Evolutionary conservation across 23 red algal genomes (phyloP), one percentile per base, ranked within the genome.

Genomic region (Gracilaria caudata): DNA sequence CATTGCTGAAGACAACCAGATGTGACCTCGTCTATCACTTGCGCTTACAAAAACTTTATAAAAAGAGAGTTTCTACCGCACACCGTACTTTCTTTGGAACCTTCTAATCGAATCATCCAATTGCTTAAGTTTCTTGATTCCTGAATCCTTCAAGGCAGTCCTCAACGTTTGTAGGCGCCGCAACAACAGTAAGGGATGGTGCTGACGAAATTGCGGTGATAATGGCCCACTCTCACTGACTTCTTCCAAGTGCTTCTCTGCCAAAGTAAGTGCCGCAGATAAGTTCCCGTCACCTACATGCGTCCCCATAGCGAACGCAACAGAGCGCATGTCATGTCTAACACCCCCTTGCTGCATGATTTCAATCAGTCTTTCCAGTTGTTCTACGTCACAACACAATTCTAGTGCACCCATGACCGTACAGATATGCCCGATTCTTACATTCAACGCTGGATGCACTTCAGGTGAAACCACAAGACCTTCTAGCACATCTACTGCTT

Each of bases 241-340:
- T 37, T 78, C 57, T 38, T 40, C 30, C 3, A 51, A 44, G 20
- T 79, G 51, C 32, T 75, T 13, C 45, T 72, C 36, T 24, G 77
- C 51, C 16, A 89, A 47, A 46, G 79, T 37, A 23, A 89, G 56
- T 4, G 85, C 85, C 8, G 68, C 71, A 44, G 47, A 39, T 34
- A 89, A 49, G 63, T 89, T 77, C n/a, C 85, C 85, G 66, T 89
- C 85, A 7, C 85, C 53, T 34, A 89, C 16, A 53, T 78, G n/a
- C 1, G 85, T 89, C 20, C 85, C 85, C 17, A 89, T 51, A 32
- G 63, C 51, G 35, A 89, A 89, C 17, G 72, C 73, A 4, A 89
- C 51, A 57, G 85, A 74, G 40, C 85, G 43, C 71, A 89, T 73
- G 47, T 89, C 85, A 36, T 89, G 85, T 40, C 13, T 64, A 25